Evolutionary conservation across 2,329 filamentous ascomycete species (phyloP), one percentile per base, ranked within the genome.

Genomic region (Venturia nashicola): DNA sequence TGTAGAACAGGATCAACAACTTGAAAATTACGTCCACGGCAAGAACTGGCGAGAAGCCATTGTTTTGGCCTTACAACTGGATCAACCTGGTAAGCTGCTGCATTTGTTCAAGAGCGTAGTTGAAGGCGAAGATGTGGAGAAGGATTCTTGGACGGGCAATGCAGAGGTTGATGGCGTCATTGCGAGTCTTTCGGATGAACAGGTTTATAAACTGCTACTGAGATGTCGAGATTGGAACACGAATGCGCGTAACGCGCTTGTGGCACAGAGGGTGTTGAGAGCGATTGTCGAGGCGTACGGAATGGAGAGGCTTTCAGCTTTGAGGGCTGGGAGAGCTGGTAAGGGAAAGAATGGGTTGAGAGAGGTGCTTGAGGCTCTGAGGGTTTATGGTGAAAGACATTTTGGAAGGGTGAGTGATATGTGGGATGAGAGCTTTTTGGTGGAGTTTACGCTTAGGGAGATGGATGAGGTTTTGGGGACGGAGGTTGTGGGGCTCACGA

Each of bases 171-270:
- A 97, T 69, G 83, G 91, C 61, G 92, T 96, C 0, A 79, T 99
- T 0, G 84, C 81, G n/a, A 83, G 79, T 14, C 80, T 99, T 6
- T 88, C 87, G 5, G 87, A 94, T 69, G 88, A 93, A 69, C 93
- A 97, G 73, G 83, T 99, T 16, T 95, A 90, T 75, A 80, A 85
- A 7, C 82, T 99, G 16, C 82, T 99, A 0, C 79, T 93, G 44
- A 82, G 94, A 65, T 76, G 97, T 55, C 83, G 95, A 57, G 94
- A 99, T 76, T 99, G 94, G 94, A 99, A 99, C 73, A 96, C 94
- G 5, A 97, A 97, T 70, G 91, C 91, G 0, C 83, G 90, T 66
- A 96, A 91, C 3, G 87, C 91, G 0, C 83, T 86, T 5, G 86
- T 97, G 0, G 89, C 94, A 0, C 94, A 99, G 76, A 85, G 87